phyloP scores from a whole-genome alignment of 2,329 filamentous ascomycete genomes.

The Epichloe brachyelytri region DNA sequence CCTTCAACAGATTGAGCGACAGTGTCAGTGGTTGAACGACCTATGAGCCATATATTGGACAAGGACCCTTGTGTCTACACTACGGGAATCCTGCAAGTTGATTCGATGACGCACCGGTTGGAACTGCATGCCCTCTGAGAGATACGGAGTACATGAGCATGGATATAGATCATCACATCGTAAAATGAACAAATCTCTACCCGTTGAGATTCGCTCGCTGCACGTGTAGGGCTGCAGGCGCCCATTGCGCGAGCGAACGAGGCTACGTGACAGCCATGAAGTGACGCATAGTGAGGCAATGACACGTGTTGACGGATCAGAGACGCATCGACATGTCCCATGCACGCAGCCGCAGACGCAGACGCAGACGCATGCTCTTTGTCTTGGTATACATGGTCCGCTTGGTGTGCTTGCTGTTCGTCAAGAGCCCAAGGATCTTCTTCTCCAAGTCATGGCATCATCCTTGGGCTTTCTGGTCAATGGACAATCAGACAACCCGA shows the following conservation, averaged over 20 bases:
- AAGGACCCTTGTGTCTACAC: not conserved
- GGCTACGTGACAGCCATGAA: not conserved
- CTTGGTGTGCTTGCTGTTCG: not conserved
- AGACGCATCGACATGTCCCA: not conserved
- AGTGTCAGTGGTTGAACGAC: not conserved
- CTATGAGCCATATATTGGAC: not conserved
- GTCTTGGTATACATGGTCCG: not conserved
- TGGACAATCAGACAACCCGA: not conserved
- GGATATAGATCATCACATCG: not conserved
- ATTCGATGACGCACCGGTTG: not conserved
- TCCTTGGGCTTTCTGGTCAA: not conserved
- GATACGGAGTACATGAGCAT: not conserved
- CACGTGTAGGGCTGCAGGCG: not conserved
- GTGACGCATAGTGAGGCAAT: slow-evolving; percentile 2
- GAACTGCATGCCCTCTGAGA: not conserved
- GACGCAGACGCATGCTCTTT: not conserved
- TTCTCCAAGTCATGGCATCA: not conserved
- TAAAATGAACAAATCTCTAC: not conserved
- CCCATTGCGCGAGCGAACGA: not conserved
- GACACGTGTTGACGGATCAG: slow-evolving; percentile 5
- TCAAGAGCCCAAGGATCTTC: not conserved
- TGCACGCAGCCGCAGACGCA: not conserved
- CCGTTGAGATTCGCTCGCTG: not conserved
- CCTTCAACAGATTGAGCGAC: not conserved
- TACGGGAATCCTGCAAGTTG: not conserved